Evolutionary conservation across 2,329 filamentous ascomycete genomes (phyloP).

Genomic region (Setomelanomma holmii): DNA sequence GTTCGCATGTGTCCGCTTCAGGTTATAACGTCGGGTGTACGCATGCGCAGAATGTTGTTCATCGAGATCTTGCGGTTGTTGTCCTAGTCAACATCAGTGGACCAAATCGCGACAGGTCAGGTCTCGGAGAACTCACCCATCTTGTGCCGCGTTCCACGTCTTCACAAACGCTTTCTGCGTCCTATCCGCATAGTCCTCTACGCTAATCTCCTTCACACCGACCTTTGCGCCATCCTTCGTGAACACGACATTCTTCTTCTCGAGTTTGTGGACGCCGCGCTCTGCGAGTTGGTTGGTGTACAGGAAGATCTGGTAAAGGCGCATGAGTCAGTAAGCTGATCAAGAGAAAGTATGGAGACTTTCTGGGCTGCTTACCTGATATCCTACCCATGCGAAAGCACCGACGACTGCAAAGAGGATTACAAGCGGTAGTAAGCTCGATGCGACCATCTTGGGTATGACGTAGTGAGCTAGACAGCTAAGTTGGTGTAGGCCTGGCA

Average conservation of each 20-base stretch:
- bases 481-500: not conserved
- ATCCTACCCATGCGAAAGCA: constrained; percentile 69
- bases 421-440: constrained; percentile 70
- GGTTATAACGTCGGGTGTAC: not conserved
- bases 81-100: constrained; percentile 2
- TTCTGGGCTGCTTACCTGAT: constrained; percentile 58
- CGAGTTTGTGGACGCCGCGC: constrained; percentile 72
- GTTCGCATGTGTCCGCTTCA: too few relatives aligned
- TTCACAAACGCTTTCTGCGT: constrained; percentile 68
- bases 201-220: constrained; percentile 71
- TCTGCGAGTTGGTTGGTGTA: constrained; percentile 70
- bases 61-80: constrained; percentile 3
- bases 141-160: constrained; percentile 55
- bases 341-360: not conserved
- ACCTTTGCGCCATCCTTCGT: constrained; percentile 78
- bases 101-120: too few relatives aligned
- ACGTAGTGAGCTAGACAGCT: constrained; percentile 7
- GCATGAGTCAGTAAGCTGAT: constrained; percentile 5
- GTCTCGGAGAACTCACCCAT: constrained; percentile 21
- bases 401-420: constrained; percentile 67
- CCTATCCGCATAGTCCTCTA: constrained; percentile 75
- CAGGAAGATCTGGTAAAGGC: constrained; percentile 63
- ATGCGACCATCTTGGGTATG: constrained; percentile 39
- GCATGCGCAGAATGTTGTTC: not conserved
- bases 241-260: constrained; percentile 76